Conservation (phyloP, 2,329 filamentous ascomycete genomes). For the Zalaria obscura region DNA sequence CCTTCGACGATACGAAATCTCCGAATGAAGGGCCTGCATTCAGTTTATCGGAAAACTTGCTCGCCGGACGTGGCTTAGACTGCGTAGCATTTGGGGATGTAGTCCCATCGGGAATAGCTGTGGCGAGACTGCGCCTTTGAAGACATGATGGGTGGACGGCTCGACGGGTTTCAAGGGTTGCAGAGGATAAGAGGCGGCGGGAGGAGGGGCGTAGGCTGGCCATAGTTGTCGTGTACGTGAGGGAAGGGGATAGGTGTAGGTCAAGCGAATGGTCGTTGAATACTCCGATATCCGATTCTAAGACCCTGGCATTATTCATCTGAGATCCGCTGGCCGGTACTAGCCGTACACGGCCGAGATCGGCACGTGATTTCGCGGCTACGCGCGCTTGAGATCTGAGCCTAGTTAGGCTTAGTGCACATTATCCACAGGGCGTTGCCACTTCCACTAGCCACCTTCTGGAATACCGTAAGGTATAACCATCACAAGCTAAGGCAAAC, state of each 20-base stretch:
- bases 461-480: too few relatives aligned
- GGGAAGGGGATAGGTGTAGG: background rate
- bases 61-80: conserved; percentile 27
- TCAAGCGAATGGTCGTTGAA: too few relatives aligned
- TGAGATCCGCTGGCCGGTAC: background rate
- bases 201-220: conserved; percentile 11
- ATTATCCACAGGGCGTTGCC: background rate
- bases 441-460: background rate
- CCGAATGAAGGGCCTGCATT: conserved; percentile 50
- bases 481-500: too few relatives aligned
- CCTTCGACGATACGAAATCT: conserved; percentile 40
- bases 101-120: conserved; percentile 21
- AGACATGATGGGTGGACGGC: conserved; percentile 10
- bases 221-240: conserved; percentile 9
- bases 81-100: conserved; percentile 17
- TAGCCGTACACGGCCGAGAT: background rate
- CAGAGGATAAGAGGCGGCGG: conserved; percentile 12
- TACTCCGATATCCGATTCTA: too few relatives aligned
- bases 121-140: conserved; percentile 28
- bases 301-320: too few relatives aligned
- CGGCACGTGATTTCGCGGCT: background rate
- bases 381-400: background rate
- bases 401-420: too few relatives aligned
- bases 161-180: conserved; percentile 9
- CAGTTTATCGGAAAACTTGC: conserved; percentile 46